Evolutionary conservation across 768 basidiomycete genomes (phyloP).

Genomic region (Galerina marginata): DNA sequence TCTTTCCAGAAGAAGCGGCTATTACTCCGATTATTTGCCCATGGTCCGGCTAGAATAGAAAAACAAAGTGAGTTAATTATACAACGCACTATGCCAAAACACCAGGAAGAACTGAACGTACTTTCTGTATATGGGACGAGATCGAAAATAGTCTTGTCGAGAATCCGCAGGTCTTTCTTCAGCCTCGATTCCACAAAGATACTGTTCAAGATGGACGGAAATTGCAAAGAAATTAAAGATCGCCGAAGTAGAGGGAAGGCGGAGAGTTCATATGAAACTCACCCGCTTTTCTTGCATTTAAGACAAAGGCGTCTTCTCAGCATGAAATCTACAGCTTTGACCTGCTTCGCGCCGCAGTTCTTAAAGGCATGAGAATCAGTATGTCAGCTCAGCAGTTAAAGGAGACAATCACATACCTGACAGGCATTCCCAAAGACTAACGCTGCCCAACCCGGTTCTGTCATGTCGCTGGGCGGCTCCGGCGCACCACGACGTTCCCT

Average conservation of each 20-base stretch:
- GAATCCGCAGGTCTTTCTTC: neutral
- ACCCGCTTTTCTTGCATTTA: constrained; percentile 33
- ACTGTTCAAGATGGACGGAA: neutral
- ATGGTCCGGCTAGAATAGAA: constrained; percentile 28
- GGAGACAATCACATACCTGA: constrained; percentile 6
- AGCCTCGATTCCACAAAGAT: neutral
- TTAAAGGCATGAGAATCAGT: constrained; percentile 2
- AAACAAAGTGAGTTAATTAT: neutral
- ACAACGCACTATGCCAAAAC: neutral
- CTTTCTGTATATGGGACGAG: neutral
- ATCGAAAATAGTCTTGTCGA: neutral
- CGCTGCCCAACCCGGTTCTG: constrained; percentile 31
- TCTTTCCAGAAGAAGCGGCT: constrained; percentile 40
- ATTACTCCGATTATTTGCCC: constrained; percentile 21
- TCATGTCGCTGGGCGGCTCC: constrained; percentile 25
- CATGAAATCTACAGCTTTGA: constrained; percentile 27
- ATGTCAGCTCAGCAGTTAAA: neutral
- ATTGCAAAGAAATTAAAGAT: constrained; percentile 28
- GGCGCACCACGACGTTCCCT: constrained; percentile 21
- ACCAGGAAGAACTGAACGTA: neutral
- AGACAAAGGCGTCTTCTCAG: constrained; percentile 31
- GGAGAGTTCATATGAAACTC: neutral
- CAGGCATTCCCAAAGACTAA: constrained; percentile 30
- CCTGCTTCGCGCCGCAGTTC: constrained; percentile 23
- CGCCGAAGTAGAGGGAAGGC: constrained; percentile 4